Base-by-base conservation (phyloP, 2,329 filamentous ascomycete genomes). In the Herpotrichia juniperi region DNA sequence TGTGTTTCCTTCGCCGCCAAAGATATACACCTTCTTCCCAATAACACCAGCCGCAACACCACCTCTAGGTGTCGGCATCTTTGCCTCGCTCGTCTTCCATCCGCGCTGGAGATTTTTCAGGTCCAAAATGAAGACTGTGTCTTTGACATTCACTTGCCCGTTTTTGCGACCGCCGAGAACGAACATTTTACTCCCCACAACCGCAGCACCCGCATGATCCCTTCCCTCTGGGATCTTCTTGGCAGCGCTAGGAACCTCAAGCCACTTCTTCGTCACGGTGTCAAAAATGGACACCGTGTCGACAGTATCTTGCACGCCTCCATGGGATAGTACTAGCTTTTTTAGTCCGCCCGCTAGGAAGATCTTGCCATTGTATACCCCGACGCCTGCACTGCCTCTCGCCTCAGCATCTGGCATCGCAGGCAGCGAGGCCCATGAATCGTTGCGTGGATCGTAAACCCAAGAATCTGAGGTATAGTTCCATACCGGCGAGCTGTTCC, bases 1-100 rank as follows among this genome's bases (percentile, higher is more conserved):
- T 6, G 25, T 39, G 42, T 67, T 66, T 14, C 58, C 63, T 47
- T 69, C 64, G 1, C 67, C 66, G 7, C 66, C 66, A 52, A 71
- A 63, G 16, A 59, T 58, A 44, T 63, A 69, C 3, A 71, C 42
- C 43, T 61, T 62, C 16, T 30, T 46, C 4, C 60, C 62, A 4
- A 69, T 37, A 1, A 50, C 46, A 2, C 58, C 63, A 8, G 54
- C 50, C 2, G 63, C 57, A 12, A 67, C 26, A 9, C 65, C 63
- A 24, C 59, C 63, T n/a, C 67, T 49, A 16, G 61, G 40, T 3
- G 60, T 65, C 19, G 62, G 66, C 64, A 71, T 68, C 11, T 34
- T 50, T 21, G 48, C 51, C 1, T 28, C 6, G 16, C 52, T 57
- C 8, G 45, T 53, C 12, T 4, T 56, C 66, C 66, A 69, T 12